Conservation (phyloP, 108 stramenopile genomes). For the Conticribra weissflogii region DNA sequence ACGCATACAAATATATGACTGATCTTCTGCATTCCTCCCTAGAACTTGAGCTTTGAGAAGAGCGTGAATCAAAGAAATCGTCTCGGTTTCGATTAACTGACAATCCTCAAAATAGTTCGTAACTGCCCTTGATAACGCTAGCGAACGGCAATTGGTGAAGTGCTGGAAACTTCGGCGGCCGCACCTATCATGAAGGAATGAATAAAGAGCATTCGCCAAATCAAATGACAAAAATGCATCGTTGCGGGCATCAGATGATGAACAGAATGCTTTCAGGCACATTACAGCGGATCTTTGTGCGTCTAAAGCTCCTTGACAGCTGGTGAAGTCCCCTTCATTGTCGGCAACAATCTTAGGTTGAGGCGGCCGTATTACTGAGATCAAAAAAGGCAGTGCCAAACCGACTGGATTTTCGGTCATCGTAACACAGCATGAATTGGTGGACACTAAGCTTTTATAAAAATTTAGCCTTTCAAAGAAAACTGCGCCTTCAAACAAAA, state of each 20-base stretch:
- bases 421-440: slow-evolving; percentile 42
- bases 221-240: slow-evolving; percentile 29
- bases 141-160: slow-evolving; percentile 43
- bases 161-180: slow-evolving; percentile 35
- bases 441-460: slow-evolving; percentile 37
- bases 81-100: slow-evolving; percentile 33
- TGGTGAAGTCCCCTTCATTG: slow-evolving; percentile 32
- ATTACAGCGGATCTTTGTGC: slow-evolving; percentile 37
- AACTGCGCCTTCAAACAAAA: slow-evolving; percentile 67
- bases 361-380: slow-evolving; percentile 23
- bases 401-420: slow-evolving; percentile 57
- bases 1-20: slow-evolving; percentile 41
- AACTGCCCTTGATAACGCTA: slow-evolving; percentile 35
- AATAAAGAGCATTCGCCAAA: slow-evolving; percentile 13
- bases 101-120: slow-evolving; percentile 32
- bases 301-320: slow-evolving; percentile 16
- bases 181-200: slow-evolving; percentile 37
- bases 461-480: slow-evolving; percentile 76
- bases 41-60: slow-evolving; percentile 24
- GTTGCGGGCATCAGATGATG: slow-evolving; percentile 1
- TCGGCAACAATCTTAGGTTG: slow-evolving; percentile 27
- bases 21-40: slow-evolving; percentile 40
- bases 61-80: slow-evolving; percentile 19
- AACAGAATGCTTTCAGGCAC: slow-evolving; percentile 28
- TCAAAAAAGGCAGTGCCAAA: slow-evolving; percentile 61